Base-by-base conservation (phyloP, 2,329 filamentous ascomycete genomes). In the Trichoderma sp. region DNA sequence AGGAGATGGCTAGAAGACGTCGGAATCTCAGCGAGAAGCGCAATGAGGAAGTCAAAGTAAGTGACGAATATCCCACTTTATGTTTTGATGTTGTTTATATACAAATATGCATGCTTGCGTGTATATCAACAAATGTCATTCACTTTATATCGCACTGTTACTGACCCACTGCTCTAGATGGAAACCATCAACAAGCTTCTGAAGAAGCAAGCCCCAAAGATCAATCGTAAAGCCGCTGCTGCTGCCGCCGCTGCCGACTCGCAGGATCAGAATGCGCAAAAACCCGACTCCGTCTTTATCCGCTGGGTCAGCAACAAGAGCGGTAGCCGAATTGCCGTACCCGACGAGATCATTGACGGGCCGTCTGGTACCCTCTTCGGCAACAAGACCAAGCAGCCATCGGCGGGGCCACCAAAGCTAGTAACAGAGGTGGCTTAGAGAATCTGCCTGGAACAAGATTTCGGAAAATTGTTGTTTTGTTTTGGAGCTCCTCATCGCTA, bases 151-250 rank as follows among this genome's bases (percentile, higher is more conserved):
- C 14, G 16, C 21, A 4, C 7, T 29, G 53, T 16, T 21, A 19
- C 57, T 74, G 65, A 74, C 68, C 21, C 49, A 4, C 29, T 5
- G 7, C 27, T 59, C 40, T 33, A 94, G 92, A 92, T 93, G 87
- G 92, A 95, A 83, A 96, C 92, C 0, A 95, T 96, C 86, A 94
- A 96, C 83, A 94, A 94, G 75, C 88, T 96, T 2, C 88, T 96
- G 64, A 94, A 94, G 80, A 94, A 94, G 77, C 92, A 94, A 78
- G 91, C 92, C 0, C 90, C 92, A 29, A 94, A 95, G 79, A 88
- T 88, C 68, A 90, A 86, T 72, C 83, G 84, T 72, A 87, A 86
- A 73, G 84, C 79, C 37, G 84, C 77, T 56, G 77, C 74, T 69
- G 82, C 73, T 70, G 81, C 71, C 64, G 76, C 74, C 67, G 86